Percentiles rank a stretch among this genome's conserved stretches.
Evolutionary conservation across 2,329 filamentous ascomycete species (phyloP).

Genomic region (Delphinella strobiligena): DNA sequence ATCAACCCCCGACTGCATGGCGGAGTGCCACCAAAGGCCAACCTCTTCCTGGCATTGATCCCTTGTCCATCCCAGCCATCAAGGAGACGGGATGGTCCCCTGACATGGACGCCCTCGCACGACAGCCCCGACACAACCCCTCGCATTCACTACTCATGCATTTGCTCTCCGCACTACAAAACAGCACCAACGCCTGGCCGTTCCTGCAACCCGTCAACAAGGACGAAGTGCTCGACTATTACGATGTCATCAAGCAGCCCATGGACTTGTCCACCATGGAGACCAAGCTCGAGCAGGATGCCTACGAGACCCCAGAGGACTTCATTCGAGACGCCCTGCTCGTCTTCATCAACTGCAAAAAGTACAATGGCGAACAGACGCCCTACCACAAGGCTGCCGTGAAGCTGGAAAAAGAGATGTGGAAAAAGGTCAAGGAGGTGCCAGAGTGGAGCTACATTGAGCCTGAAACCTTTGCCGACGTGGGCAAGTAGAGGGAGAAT

Average conservation of each 20-base stretch:
- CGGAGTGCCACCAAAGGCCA: constrained; percentile 44
- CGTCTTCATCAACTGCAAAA: constrained; percentile 87
- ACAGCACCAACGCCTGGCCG: constrained; percentile 86
- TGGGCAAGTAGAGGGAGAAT: constrained; percentile 7
- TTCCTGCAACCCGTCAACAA: constrained; percentile 88
- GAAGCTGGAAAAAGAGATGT: constrained; percentile 90
- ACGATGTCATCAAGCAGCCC: constrained; percentile 93
- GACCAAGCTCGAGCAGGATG: constrained; percentile 81
- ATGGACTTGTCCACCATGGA: constrained; percentile 98
- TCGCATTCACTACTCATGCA: constrained; percentile 92
- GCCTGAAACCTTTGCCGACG: constrained; percentile 18
- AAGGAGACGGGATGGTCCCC: constrained; percentile 85
- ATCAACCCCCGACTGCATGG: constrained; percentile 78
- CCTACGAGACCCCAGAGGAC: constrained; percentile 83
- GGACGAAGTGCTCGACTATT: constrained; percentile 97
- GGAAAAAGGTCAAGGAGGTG: constrained; percentile 78
- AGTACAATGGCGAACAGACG: constrained; percentile 92
- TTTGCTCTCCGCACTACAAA: constrained; percentile 88
- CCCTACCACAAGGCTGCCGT: constrained; percentile 92
- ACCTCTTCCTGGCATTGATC: constrained; percentile 54
- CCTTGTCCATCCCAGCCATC: constrained; percentile 77
- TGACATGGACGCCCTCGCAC: constrained; percentile 93
- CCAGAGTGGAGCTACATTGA: constrained; percentile 62
- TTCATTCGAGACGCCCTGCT: constrained; percentile 81
- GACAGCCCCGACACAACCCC: constrained; percentile 87